A percentile compares a stretch with the other conserved stretches of the same genome.
phyloP scores from a whole-genome alignment of 345 rosid genomes.

The Acer campestre region DNA sequence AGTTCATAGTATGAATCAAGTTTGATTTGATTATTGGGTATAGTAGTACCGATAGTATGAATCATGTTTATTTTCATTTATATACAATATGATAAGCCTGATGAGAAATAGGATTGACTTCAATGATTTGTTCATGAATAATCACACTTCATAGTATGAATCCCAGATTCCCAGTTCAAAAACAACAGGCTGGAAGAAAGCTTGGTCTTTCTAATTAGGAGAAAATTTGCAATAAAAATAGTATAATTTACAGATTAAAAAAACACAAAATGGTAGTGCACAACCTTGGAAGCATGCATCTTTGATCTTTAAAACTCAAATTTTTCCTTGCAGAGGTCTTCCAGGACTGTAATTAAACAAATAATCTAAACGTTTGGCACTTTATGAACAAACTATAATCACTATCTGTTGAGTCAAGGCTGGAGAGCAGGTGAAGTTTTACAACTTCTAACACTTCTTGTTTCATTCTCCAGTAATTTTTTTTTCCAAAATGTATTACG shows the following conservation, averaged over 20 bases:
- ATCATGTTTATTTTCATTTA: no score
- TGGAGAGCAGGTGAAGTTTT: constrained; percentile 74
- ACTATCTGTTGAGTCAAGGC: constrained; percentile 39
- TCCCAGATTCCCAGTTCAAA: background rate
- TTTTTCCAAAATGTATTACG: background rate
- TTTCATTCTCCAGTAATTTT: background rate
- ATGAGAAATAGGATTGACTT: no score
- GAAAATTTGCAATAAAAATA: background rate
- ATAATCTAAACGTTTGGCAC: background rate
- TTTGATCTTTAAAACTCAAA: no score
- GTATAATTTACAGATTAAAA: background rate
- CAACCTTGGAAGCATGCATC: no score
- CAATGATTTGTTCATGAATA: background rate
- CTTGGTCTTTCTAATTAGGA: background rate
- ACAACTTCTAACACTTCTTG: constrained; percentile 19
- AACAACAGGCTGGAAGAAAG: constrained; percentile 1
- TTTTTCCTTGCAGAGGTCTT: no score
- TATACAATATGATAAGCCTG: no score
- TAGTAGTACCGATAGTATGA: no score
- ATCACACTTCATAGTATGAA: background rate
- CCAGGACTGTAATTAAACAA: background rate
- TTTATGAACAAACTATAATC: background rate
- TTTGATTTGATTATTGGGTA: no score
- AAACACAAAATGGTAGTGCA: background rate
- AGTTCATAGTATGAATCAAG: no score